Evolutionary conservation across 495 filamentous ascomycete species (phyloP).

Genomic region (Trichodelitschia bisporula): DNA sequence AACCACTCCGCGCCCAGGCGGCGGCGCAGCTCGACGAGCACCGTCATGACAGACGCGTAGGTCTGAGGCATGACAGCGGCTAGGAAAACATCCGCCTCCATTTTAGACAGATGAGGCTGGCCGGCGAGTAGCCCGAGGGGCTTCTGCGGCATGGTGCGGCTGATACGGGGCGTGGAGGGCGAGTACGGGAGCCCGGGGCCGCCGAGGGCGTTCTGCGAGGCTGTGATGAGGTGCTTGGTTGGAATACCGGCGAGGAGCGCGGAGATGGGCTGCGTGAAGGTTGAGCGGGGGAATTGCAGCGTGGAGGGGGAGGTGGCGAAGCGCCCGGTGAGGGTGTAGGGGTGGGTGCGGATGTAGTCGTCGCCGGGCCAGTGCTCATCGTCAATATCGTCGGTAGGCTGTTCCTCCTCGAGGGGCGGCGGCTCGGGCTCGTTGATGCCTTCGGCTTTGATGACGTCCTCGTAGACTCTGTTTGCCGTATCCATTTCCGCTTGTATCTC

Average conservation of each 20-base stretch:
- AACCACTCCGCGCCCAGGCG: conserved; percentile 67
- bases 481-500: conserved; percentile 5
- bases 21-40: conserved; percentile 63
- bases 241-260: conserved; percentile 37
- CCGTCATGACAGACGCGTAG: conserved; percentile 49
- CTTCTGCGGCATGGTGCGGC: conserved; percentile 32
- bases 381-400: conserved; percentile 10
- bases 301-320: conserved; percentile 48
- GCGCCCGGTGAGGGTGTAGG: conserved; percentile 27
- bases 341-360: conserved; percentile 29
- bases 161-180: conserved; percentile 26
- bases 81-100: conserved; percentile 69
- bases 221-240: conserved; percentile 44
- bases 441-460: conserved; percentile 17
- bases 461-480: conserved; percentile 18
- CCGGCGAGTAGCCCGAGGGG: conserved; percentile 43
- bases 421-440: too few relatives aligned
- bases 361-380: conserved; percentile 9
- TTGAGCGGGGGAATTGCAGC: conserved; percentile 36
- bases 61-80: conserved; percentile 56
- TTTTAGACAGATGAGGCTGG: conserved; percentile 50
- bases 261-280: conserved; percentile 41
- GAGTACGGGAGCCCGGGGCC: conserved; percentile 51
- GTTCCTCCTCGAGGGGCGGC: conserved; percentile 2
- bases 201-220: conserved; percentile 47